Conservation (phyloP, 768 basidiomycete genomes). For the Tremella mesenterica region DNA sequence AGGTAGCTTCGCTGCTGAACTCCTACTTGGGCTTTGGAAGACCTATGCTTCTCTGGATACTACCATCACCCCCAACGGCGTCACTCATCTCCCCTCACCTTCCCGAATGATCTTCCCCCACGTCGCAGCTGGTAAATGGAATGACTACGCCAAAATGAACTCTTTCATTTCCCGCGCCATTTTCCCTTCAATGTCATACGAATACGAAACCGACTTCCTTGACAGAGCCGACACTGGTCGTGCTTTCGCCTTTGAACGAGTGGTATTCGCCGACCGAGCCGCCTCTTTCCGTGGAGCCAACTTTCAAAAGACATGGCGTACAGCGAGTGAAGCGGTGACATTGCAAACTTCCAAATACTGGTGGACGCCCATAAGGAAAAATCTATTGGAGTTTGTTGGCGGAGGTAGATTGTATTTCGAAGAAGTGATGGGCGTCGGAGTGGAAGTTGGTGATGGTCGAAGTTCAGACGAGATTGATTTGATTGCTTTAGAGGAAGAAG, state of each 20-base stretch:
- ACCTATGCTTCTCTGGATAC: slow-evolving; percentile 76
- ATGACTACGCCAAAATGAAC: slow-evolving; percentile 86
- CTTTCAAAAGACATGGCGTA: slow-evolving; percentile 64
- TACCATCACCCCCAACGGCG: slow-evolving; percentile 57
- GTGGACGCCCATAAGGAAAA: slow-evolving; percentile 69
- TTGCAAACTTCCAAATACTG: slow-evolving; percentile 68
- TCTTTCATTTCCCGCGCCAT: slow-evolving; percentile 69
- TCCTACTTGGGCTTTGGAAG: slow-evolving; percentile 86
- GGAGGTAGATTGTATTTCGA: slow-evolving; percentile 34
- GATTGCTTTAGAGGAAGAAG: slow-evolving; percentile 27
- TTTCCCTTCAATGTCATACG: slow-evolving; percentile 71
- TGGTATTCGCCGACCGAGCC: slow-evolving; percentile 74
- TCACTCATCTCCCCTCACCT: slow-evolving; percentile 63
- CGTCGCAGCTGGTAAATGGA: slow-evolving; percentile 68
- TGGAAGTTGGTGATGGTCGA: slow-evolving; percentile 20
- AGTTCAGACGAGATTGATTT: slow-evolving; percentile 20
- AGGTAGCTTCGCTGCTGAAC: slow-evolving; percentile 66
- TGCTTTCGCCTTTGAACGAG: slow-evolving; percentile 74
- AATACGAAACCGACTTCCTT: slow-evolving; percentile 73
- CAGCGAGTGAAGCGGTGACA: slow-evolving; percentile 63
- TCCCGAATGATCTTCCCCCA: slow-evolving; percentile 70
- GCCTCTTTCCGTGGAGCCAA: slow-evolving; percentile 67
- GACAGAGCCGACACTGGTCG: slow-evolving; percentile 65
- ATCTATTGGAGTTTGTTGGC: slow-evolving; percentile 64
- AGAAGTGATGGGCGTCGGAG: slow-evolving; percentile 17